These are phyloP conservation scores for Aspergillus niger DNA, from an alignment of 2,329 filamentous ascomycete genomes.

Conservation along the genomic window DNA sequence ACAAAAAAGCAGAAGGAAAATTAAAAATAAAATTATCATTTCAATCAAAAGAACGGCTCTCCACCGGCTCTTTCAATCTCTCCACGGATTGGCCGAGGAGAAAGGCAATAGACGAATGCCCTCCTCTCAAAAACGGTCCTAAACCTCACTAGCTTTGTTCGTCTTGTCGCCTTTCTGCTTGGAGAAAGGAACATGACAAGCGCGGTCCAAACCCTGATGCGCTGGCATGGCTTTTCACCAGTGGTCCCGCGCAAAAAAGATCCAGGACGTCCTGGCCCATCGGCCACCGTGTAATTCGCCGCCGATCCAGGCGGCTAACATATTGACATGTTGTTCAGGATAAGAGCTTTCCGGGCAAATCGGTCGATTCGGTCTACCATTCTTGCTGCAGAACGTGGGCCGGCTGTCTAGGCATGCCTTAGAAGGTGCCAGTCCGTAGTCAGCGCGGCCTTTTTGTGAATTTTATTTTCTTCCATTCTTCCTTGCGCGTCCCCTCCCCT, in stretches of 20 bases:
- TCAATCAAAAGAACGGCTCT: conserved; percentile 16
- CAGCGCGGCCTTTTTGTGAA: conserved; percentile 7
- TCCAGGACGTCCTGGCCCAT: conserved; percentile 53
- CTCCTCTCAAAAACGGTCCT: conserved; percentile 13
- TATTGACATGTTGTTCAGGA: conserved; percentile 30
- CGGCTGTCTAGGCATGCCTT: conserved; percentile 18
- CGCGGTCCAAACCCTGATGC: conserved; percentile 61
- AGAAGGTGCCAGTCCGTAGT: conserved; percentile 3
- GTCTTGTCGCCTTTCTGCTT: conserved; percentile 20
- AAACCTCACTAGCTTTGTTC: conserved; percentile 19
- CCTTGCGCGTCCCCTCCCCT: not conserved
- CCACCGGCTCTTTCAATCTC: conserved; percentile 25
- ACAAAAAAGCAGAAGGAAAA: conserved; percentile 9
- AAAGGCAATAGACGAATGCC: too few relatives aligned
- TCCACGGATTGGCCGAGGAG: conserved; percentile 20
- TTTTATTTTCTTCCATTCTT: not conserved
- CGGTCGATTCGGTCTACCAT: conserved; percentile 20
- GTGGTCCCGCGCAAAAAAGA: conserved; percentile 67
- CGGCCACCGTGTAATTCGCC: conserved; percentile 42
- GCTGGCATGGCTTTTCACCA: conserved; percentile 85
- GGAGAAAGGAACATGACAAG: conserved; percentile 20
- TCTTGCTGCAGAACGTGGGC: conserved; percentile 23
- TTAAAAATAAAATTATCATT: conserved; percentile 13
- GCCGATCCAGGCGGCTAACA: conserved; percentile 37
- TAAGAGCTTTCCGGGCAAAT: conserved; percentile 14